These are phyloP conservation scores for Globisporangium nunn DNA, from an alignment of 352 stramenopile genomes.

Conservation along the genomic window DNA sequence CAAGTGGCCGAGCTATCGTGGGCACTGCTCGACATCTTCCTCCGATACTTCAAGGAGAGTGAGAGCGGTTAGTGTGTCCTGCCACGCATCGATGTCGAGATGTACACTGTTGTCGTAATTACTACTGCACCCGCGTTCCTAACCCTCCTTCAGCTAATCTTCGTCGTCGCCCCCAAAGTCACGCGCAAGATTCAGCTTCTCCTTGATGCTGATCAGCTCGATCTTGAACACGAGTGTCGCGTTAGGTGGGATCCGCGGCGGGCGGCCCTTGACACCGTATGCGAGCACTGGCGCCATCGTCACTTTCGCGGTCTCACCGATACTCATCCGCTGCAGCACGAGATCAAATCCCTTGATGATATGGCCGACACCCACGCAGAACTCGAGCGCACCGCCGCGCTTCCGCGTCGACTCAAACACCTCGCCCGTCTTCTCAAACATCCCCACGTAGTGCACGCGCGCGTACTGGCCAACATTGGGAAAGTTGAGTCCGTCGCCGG, in stretches of 20 bases:
- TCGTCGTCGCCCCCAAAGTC: slow-evolving; percentile 10
- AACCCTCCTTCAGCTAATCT: not conserved
- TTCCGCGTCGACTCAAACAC: slow-evolving; percentile 64
- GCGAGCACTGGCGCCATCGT: slow-evolving; percentile 57
- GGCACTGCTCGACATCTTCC: slow-evolving; percentile 15
- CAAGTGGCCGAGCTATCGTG: slow-evolving; percentile 6
- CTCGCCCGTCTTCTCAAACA: slow-evolving; percentile 37
- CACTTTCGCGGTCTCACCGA: slow-evolving; percentile 61
- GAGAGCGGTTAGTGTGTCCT: not conserved
- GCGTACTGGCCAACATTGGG: slow-evolving; percentile 54
- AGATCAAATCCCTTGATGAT: slow-evolving; percentile 67
- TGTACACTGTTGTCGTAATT: not conserved
- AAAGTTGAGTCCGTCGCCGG: slow-evolving; percentile 49
- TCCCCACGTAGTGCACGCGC: slow-evolving; percentile 62
- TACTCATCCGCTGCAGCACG: slow-evolving; percentile 63
- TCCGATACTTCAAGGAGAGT: slow-evolving; percentile 9
- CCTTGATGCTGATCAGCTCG: slow-evolving; percentile 75
- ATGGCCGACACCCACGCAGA: slow-evolving; percentile 62
- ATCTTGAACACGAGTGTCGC: slow-evolving; percentile 72
- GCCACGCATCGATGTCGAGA: not conserved
- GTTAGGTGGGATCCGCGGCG: slow-evolving; percentile 62
- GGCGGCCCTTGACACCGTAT: slow-evolving; percentile 63
- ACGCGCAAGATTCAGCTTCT: slow-evolving; percentile 40
- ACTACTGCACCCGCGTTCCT: too few relatives aligned
- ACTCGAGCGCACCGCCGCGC: slow-evolving; percentile 56